Conservation (phyloP, 2,329 filamentous ascomycete genomes). For the Diaporthe amygdali region DNA sequence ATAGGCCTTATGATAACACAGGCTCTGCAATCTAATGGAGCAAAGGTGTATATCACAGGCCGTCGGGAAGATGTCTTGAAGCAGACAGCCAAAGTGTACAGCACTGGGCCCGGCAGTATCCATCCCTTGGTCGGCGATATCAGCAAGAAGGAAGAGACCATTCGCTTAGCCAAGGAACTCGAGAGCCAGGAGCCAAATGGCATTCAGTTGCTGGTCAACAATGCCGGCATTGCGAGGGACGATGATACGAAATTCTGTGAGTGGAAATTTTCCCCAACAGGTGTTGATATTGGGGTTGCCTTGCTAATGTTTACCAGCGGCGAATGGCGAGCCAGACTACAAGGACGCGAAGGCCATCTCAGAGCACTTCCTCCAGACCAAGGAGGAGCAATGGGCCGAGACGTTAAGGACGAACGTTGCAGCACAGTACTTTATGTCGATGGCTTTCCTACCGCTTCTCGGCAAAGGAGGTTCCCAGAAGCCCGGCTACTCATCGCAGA, state of each 20-base stretch:
- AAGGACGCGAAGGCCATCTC: conserved; percentile 51
- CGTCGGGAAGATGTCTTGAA: conserved; percentile 16
- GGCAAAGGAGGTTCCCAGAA: conserved; percentile 48
- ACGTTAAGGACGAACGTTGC: conserved; percentile 57
- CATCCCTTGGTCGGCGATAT: conserved; percentile 13
- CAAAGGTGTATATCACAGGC: conserved; percentile 18
- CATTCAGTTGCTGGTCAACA: conserved; percentile 58
- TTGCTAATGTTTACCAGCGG: conserved; percentile 25
- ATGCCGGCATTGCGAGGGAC: conserved; percentile 57
- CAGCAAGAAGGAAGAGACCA: conserved; percentile 49
- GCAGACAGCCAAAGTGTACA: conserved; percentile 11
- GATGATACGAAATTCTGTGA: conserved; percentile 52
- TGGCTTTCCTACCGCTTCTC: conserved; percentile 57
- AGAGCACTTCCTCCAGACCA: conserved; percentile 53
- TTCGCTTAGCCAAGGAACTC: conserved; percentile 53
- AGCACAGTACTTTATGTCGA: conserved; percentile 54
- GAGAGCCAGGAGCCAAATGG: conserved; percentile 55
- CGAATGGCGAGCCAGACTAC: conserved; percentile 50
- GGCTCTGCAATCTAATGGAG: conserved; percentile 21
- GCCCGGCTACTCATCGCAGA: conserved; percentile 51
- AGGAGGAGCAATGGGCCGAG: conserved; percentile 50
- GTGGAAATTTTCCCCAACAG: not conserved
- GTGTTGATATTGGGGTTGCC: not conserved
- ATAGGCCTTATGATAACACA: conserved; percentile 23
- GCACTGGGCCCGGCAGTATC: conserved; percentile 11